Base-by-base conservation (phyloP, 2,329 filamentous ascomycete genomes). In the Penicillium oxalicum region DNA sequence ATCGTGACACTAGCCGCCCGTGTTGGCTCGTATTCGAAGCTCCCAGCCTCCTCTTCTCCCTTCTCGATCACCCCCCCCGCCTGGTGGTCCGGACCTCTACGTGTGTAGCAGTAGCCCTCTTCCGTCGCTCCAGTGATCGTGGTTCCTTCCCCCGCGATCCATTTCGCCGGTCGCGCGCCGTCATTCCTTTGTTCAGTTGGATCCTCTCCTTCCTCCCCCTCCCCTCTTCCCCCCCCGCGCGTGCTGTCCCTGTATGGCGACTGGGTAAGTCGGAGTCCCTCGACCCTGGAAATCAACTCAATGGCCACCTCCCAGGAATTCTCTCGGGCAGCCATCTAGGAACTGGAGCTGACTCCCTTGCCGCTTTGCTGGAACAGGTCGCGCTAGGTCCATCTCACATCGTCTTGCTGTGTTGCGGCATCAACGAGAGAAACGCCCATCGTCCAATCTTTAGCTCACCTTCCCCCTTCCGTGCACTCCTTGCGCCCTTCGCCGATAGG, bases 221-320 rank as follows among this genome's bases (percentile, higher is more conserved):
- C 12, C 27, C 34, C 35, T n/a, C n/a, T 25, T 18, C 9, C 42
- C 40, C 18, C 37, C 37, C 34, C 39, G 48, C 45, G 48, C 44
- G 47, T 52, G 45, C 47, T 28, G 39, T 45, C 45, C 38, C 48
- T 59, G 50, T 49, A 60, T 60, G 58, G 50, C 55, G 50, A 56
- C 49, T 56, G 39, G 36, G 58, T 60, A 47, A 60, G 54, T 56
- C 39, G 37, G 28, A 18, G 44, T 29, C 33, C 9, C 41, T 29
- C 32, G n/a, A 45, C 35, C 43, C 46, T 44, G 27, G 11, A 32
- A 32, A 7, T 8, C 4, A 11, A 39, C 12, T 44, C 24, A 9
- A 42, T 29, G 28, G 37, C 28, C 35, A 44, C 28, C 44, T 38
- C 18, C 18, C 18, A 18, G 18, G 18, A 18, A 18, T 18, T 18